Evolutionary conservation across 2,329 filamentous ascomycete genomes (phyloP).

Genomic region (Leptographium radiaticola): DNA sequence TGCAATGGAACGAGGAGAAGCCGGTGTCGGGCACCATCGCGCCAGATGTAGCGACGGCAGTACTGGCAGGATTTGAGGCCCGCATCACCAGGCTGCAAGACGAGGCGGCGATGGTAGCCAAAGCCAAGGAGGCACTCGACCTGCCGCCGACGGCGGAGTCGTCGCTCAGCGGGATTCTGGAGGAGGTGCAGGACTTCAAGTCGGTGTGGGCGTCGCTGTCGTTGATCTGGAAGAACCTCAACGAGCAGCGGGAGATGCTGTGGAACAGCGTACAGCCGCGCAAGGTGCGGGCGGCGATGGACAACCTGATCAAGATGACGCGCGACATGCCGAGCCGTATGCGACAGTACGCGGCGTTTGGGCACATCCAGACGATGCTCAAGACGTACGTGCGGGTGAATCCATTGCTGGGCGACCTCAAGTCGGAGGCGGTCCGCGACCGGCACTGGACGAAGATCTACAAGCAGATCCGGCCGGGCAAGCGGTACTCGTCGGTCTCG

Average conservation of each 20-base stretch:
- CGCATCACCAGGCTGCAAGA: slow-evolving; percentile 75
- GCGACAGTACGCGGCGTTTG: slow-evolving; percentile 99
- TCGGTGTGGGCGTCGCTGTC: slow-evolving; percentile 94
- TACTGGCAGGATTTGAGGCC: slow-evolving; percentile 68
- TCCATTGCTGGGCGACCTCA: slow-evolving; percentile 72
- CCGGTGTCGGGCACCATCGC: slow-evolving; percentile 90
- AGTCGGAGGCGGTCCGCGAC: slow-evolving; percentile 92
- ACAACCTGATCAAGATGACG: slow-evolving; percentile 90
- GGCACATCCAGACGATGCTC: slow-evolving; percentile 88
- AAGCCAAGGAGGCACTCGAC: slow-evolving; percentile 92
- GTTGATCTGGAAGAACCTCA: slow-evolving; percentile 92
- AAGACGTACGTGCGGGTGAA: slow-evolving; percentile 87
- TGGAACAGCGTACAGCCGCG: slow-evolving; percentile 95
- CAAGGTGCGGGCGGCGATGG: slow-evolving; percentile 80
- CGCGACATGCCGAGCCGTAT: slow-evolving; percentile 99
- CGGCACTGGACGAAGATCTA: slow-evolving; percentile 97
- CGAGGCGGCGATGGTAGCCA: slow-evolving; percentile 86
- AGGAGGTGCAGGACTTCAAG: slow-evolving; percentile 97
- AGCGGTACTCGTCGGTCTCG: slow-evolving; percentile 84
- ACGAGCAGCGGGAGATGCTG: slow-evolving; percentile 79
- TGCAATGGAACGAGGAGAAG: slow-evolving; percentile 91
- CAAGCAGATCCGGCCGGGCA: slow-evolving; percentile 84
- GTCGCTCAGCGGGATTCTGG: slow-evolving; percentile 71
- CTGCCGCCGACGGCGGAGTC: slow-evolving; percentile 69
- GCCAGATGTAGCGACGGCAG: slow-evolving; percentile 75